Conservation (phyloP, 139 green algal genomes). For the Micractinium conductrix region DNA sequence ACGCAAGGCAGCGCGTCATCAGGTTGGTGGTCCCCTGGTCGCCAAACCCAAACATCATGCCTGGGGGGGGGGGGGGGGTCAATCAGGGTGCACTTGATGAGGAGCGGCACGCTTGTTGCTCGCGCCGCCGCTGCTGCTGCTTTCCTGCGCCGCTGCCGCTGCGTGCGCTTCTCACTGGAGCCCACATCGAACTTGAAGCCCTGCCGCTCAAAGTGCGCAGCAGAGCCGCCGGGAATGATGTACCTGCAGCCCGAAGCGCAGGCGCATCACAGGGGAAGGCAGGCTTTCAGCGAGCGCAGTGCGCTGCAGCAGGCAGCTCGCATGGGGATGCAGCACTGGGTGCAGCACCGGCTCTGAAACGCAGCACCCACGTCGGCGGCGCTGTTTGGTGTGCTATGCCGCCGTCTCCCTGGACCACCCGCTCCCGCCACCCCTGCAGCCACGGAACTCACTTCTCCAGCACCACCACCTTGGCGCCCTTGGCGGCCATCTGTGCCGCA, state of each 20-base stretch:
- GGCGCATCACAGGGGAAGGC: too few relatives aligned
- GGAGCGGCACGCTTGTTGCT: too few relatives aligned
- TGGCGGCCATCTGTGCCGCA: conserved; percentile 80
- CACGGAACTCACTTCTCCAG: conserved; percentile 75
- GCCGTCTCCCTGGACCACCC: not conserved
- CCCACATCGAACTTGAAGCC: conserved; percentile 96
- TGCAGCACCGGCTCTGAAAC: too few relatives aligned
- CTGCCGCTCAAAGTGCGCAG: conserved; percentile 87
- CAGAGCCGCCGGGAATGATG: conserved; percentile 90
- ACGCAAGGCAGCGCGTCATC: conserved; percentile 88
- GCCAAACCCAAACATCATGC: conserved; percentile 98
- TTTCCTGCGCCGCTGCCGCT: conserved; percentile 14
- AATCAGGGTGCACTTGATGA: too few relatives aligned
- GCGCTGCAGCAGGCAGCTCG: not conserved
- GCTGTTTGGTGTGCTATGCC: too few relatives aligned
- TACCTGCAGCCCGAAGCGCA: conserved; percentile 84
- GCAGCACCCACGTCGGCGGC: too few relatives aligned
- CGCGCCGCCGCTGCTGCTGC: not conserved
- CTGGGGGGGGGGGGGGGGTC: not conserved
- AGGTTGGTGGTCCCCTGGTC: conserved; percentile 94
- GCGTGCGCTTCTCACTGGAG: not conserved
- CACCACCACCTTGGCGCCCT: conserved; percentile 84
- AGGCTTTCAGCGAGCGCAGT: too few relatives aligned
- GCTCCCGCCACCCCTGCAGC: not conserved
- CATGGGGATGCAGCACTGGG: not conserved